Conservation (phyloP, 176 grass and related monocot genomes). For the Musa acuminata region DNA sequence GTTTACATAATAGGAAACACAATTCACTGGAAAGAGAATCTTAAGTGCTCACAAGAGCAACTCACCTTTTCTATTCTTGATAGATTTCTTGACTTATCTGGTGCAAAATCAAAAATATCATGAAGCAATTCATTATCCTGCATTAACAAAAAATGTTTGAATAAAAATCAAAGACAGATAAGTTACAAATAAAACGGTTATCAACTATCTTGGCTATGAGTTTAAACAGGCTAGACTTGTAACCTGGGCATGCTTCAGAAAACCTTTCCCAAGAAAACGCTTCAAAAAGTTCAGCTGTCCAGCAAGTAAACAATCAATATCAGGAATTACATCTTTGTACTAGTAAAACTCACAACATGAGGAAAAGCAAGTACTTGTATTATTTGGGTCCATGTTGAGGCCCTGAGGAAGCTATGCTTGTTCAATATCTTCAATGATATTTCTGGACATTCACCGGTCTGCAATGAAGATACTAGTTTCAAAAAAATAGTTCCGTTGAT, state of each 20-base stretch:
- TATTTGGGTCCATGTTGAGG: conserved; percentile 83
- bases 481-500: not conserved
- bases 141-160: conserved; percentile 9
- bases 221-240: not conserved
- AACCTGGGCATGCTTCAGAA: conserved; percentile 93
- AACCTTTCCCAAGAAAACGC: conserved; percentile 65
- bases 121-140: conserved; percentile 81
- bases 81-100: conserved; percentile 52
- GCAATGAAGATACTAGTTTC: conserved; percentile 1
- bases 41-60: not conserved
- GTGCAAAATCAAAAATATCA: conserved; percentile 65
- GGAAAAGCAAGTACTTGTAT: conserved; percentile 45
- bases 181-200: not conserved
- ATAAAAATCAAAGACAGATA: not conserved
- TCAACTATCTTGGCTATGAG: not conserved
- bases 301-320: conserved; percentile 14
- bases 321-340: not conserved
- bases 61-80: conserved; percentile 61
- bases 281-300: conserved; percentile 84
- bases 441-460: conserved; percentile 63
- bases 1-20: not conserved
- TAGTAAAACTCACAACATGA: not conserved
- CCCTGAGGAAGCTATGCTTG: conserved; percentile 54
- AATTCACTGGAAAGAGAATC: not conserved
- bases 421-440: conserved; percentile 63